phyloP scores from a whole-genome alignment of 1,139 yeast species.

The Lodderomyces metapsilosis region DNA sequence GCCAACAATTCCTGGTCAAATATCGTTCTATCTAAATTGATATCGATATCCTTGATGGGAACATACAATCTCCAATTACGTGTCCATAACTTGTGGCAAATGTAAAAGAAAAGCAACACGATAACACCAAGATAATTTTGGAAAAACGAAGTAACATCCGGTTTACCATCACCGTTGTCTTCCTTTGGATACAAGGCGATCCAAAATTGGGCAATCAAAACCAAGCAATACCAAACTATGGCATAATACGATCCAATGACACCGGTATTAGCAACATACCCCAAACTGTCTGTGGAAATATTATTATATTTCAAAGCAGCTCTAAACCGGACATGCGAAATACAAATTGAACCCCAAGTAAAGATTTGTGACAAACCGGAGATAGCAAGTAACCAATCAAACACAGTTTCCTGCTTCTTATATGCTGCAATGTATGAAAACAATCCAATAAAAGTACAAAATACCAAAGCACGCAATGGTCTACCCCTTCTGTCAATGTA shows the following conservation, averaged over 20 bases:
- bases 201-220: conserved; percentile 44
- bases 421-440: conserved; percentile 39
- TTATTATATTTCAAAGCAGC: conserved; percentile 38
- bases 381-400: conserved; percentile 44
- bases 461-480: conserved; percentile 39
- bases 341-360: conserved; percentile 43
- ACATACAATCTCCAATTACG: conserved; percentile 33
- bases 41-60: conserved; percentile 34
- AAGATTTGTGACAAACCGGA: conserved; percentile 44
- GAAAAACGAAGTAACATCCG: conserved; percentile 34
- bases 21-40: conserved; percentile 32
- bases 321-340: conserved; percentile 44
- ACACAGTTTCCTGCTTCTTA: conserved; percentile 39
- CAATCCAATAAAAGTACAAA: conserved; percentile 32
- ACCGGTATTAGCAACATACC: conserved; percentile 43
- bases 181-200: conserved; percentile 40
- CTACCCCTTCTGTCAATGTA: conserved; percentile 44
- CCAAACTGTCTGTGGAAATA: conserved; percentile 34
- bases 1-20: conserved; percentile 39
- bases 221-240: conserved; percentile 31
- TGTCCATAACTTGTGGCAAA: conserved; percentile 35
- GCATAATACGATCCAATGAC: conserved; percentile 39
- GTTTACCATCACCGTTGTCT: conserved; percentile 27
- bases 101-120: conserved; percentile 33
- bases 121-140: conserved; percentile 38